Evolutionary conservation across 305 asterid species (phyloP).

Genomic region (Solanum hybrid): DNA sequence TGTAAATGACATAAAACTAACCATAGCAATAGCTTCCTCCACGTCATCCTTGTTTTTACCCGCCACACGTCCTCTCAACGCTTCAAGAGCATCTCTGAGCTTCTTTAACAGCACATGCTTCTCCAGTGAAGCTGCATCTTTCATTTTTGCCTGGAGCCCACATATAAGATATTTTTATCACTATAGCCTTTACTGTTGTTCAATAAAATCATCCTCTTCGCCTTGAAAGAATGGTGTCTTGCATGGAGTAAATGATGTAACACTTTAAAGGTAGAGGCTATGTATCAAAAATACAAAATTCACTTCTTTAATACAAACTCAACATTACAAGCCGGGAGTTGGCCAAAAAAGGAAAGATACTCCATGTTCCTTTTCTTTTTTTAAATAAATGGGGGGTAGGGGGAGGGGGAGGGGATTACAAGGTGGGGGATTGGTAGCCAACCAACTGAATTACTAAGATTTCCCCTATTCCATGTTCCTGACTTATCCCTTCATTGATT

Average conservation of each 20-base stretch:
- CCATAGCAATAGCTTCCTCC: slow-evolving; percentile 91
- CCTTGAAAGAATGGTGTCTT: not conserved
- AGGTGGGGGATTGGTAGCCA: not conserved
- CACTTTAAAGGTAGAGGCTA: not conserved
- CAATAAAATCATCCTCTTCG: not conserved
- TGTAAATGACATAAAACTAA: slow-evolving; percentile 12
- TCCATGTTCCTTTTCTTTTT: not conserved
- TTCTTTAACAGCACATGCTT: slow-evolving; percentile 88
- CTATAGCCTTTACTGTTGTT: not conserved
- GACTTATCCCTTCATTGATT: not conserved
- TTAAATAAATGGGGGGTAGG: not conserved
- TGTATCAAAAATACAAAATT: not conserved
- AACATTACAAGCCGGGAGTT: not conserved
- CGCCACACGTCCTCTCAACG: slow-evolving; percentile 84
- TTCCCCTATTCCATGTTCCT: not conserved
- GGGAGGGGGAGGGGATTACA: not conserved
- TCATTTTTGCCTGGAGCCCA: slow-evolving; percentile 64
- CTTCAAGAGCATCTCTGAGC: slow-evolving; percentile 90
- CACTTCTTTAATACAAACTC: not conserved
- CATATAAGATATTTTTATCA: slow-evolving; percentile 3
- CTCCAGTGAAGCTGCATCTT: slow-evolving; percentile 87
- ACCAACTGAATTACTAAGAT: not conserved
- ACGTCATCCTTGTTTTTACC: slow-evolving; percentile 88
- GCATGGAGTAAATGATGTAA: not conserved
- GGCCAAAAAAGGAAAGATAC: not conserved